These are phyloP conservation scores for Rhizodiscina lignyota DNA, from an alignment of 495 filamentous ascomycete genomes.

Conservation along the genomic window DNA sequence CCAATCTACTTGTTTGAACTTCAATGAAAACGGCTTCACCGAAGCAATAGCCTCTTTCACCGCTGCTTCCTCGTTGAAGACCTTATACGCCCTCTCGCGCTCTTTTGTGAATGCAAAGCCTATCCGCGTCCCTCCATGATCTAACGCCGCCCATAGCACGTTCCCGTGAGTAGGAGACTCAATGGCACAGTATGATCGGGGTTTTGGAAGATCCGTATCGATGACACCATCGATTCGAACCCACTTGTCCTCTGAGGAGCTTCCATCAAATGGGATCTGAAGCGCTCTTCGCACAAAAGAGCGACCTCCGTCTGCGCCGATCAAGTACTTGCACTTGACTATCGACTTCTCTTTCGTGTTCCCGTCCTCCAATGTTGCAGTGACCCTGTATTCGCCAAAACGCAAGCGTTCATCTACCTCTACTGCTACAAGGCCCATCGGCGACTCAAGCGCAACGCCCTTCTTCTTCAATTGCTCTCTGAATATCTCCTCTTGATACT, in stretches of 20 bases:
- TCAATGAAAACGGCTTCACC: constrained; percentile 28
- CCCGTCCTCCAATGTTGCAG: constrained; percentile 13
- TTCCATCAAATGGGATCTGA: constrained; percentile 28
- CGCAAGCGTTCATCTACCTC: constrained; percentile 13
- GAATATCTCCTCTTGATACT: constrained; percentile 27
- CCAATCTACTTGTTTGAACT: constrained; percentile 34
- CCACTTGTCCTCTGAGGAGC: constrained; percentile 27
- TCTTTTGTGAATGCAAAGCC: constrained; percentile 36
- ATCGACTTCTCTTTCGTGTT: constrained; percentile 9
- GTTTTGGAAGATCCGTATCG: constrained; percentile 33
- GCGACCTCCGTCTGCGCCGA: constrained; percentile 32
- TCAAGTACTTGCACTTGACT: constrained; percentile 25
- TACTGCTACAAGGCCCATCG: constrained; percentile 16
- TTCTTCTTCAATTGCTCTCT: constrained; percentile 14
- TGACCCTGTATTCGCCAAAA: constrained; percentile 13
- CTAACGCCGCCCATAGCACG: constrained; percentile 32
- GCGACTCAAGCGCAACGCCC: constrained; percentile 14
- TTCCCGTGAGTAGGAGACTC: constrained; percentile 34
- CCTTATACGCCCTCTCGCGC: constrained; percentile 23
- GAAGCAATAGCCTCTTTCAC: constrained; percentile 27
- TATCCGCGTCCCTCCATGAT: constrained; percentile 31
- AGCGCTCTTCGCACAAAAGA: constrained; percentile 26
- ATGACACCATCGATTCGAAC: constrained; percentile 32
- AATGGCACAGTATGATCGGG: constrained; percentile 28
- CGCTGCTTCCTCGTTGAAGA: constrained; percentile 23